Evolutionary conservation across 2,329 filamentous ascomycete genomes (phyloP).

Genomic region (Pseudocercospora ulei): DNA sequence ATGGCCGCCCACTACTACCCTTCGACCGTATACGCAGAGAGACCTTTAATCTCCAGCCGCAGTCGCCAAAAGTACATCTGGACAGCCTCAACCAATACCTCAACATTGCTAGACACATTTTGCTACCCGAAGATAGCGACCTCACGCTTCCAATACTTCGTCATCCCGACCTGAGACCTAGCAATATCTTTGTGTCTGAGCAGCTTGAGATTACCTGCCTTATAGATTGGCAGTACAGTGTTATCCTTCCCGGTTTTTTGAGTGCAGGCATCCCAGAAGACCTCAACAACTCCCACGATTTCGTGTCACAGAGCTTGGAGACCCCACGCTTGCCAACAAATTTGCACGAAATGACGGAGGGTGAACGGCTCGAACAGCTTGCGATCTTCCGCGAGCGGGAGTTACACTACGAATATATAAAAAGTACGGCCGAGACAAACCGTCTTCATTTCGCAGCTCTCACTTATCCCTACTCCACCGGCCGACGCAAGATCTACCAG

Average conservation of each 20-base stretch:
- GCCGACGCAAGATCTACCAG: constrained; percentile 20
- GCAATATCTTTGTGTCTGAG: constrained; percentile 32
- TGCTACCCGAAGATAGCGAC: constrained; percentile 20
- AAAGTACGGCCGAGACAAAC: constrained; percentile 3
- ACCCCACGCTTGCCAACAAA: constrained; percentile 3
- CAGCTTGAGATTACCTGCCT: constrained; percentile 27
- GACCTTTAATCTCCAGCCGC: constrained; percentile 30
- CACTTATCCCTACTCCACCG: constrained; percentile 16
- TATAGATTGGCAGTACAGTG: constrained; percentile 39
- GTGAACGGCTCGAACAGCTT: constrained; percentile 13
- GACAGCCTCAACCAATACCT: constrained; percentile 31
- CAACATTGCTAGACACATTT: constrained; percentile 22
- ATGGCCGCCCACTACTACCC: constrained; percentile 30
- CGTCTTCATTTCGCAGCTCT: constrained; percentile 22
- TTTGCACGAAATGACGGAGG: constrained; percentile 9
- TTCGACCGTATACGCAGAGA: constrained; percentile 32
- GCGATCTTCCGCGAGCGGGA: constrained; percentile 18
- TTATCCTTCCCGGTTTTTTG: constrained; percentile 36
- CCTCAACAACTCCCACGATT: constrained; percentile 33
- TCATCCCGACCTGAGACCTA: constrained; percentile 28
- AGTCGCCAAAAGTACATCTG: constrained; percentile 28
- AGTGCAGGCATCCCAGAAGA: constrained; percentile 35
- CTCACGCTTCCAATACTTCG: constrained; percentile 20
- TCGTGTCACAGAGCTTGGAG: constrained; percentile 7
- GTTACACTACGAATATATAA: constrained; percentile 18